Evolutionary conservation across 768 basidiomycete species (phyloP).

Genomic region (Neoboletus subvelutipes): DNA sequence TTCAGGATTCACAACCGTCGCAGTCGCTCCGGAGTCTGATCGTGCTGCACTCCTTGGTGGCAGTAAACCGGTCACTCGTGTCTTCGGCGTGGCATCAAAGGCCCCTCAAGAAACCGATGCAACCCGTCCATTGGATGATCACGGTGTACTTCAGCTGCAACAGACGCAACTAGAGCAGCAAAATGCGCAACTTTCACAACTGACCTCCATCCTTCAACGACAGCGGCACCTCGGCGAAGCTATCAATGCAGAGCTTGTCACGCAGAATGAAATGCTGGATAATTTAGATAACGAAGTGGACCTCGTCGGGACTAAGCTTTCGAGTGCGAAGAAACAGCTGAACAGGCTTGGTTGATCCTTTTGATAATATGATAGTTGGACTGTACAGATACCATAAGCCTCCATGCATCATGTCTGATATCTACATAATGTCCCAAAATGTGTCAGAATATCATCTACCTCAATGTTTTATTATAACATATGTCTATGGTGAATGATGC

Average conservation of each 20-base stretch:
- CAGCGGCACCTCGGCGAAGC: conserved; percentile 87
- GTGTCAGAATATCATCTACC: conserved; percentile 19
- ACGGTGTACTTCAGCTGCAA: conserved; percentile 78
- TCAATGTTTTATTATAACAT: conserved; percentile 22
- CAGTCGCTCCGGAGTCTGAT: conserved; percentile 50
- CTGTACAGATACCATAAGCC: conserved; percentile 25
- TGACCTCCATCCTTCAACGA: conserved; percentile 79
- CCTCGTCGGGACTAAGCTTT: conserved; percentile 71
- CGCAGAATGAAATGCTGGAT: conserved; percentile 87
- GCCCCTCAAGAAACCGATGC: conserved; percentile 76
- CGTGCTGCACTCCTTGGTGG: conserved; percentile 63
- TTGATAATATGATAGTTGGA: conserved; percentile 5
- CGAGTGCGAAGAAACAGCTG: conserved; percentile 77
- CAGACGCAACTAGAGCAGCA: conserved; percentile 79
- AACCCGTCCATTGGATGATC: conserved; percentile 86
- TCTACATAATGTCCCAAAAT: conserved; percentile 12
- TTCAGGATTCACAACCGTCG: conserved; percentile 26
- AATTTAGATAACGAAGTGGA: conserved; percentile 76
- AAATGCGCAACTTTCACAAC: conserved; percentile 74
- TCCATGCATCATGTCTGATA: not conserved
- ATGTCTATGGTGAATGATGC: conserved; percentile 32
- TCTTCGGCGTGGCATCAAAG: conserved; percentile 66
- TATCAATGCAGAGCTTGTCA: conserved; percentile 75
- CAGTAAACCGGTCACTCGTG: conserved; percentile 58
- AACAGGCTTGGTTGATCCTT: conserved; percentile 62